phyloP scores from a whole-genome alignment of 73 alveolate species.

The Tetrahymena borealis region DNA sequence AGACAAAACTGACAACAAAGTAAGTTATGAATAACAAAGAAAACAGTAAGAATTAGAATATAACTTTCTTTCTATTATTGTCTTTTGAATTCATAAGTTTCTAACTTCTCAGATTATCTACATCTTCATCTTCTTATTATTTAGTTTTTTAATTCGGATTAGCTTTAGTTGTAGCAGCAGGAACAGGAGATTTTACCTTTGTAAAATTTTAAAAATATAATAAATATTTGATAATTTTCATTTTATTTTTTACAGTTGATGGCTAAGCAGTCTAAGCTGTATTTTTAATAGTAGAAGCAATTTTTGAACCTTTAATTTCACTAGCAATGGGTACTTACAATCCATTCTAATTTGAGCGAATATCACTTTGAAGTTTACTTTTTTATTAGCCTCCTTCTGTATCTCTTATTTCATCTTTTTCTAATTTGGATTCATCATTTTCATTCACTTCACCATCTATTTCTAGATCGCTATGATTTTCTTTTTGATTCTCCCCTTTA shows the following conservation, averaged over 20 bases:
- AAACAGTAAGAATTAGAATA: slow-evolving; percentile 13
- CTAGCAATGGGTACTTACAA: too few relatives aligned
- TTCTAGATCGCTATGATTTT: background rate
- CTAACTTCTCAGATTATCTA: slow-evolving; percentile 16
- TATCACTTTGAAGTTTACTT: background rate
- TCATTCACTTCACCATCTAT: background rate
- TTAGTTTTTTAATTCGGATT: background rate
- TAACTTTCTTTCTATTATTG: slow-evolving; percentile 32
- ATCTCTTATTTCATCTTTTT: background rate
- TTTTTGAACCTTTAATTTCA: too few relatives aligned
- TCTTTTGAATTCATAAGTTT: slow-evolving; percentile 31
- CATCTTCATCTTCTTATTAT: slow-evolving; percentile 21
- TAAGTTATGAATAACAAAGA: slow-evolving; percentile 23
- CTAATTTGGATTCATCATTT: background rate
- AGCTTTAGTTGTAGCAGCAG: background rate
- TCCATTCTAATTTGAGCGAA: too few relatives aligned
- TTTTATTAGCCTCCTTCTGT: background rate
- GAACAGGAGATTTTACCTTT: background rate
- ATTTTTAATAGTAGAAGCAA: too few relatives aligned
- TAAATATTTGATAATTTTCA: background rate
- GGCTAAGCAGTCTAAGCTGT: too few relatives aligned
- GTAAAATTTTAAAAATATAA: background rate
- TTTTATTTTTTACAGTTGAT: background rate
- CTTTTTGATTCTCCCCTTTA: slow-evolving; percentile 2
- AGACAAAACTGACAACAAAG: slow-evolving; percentile 22